These are phyloP conservation scores for Plasmopara halstedii DNA, from an alignment of 352 stramenopile species.

Conservation along the genomic window DNA sequence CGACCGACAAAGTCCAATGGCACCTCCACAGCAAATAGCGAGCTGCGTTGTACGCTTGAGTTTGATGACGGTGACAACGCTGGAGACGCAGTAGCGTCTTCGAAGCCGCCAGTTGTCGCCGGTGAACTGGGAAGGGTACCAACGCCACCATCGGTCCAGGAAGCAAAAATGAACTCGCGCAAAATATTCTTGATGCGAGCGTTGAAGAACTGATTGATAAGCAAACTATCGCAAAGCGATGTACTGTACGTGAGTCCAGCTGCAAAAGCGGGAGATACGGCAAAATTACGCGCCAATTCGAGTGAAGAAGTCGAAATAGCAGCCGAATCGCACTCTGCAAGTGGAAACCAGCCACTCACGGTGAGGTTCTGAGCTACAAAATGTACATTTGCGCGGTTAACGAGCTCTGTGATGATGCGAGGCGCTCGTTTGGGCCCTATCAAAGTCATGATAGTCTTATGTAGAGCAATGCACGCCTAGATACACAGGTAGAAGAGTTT, in stretches of 20 bases:
- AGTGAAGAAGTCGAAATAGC: slow-evolving; percentile 31
- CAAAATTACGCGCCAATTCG: slow-evolving; percentile 58
- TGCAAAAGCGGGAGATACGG: slow-evolving; percentile 60
- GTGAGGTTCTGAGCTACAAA: slow-evolving; percentile 72
- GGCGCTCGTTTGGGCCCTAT: slow-evolving; percentile 45
- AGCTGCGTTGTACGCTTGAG: slow-evolving; percentile 49
- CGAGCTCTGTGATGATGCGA: slow-evolving; percentile 69
- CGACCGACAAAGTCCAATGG: slow-evolving; percentile 74
- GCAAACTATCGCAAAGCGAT: slow-evolving; percentile 72
- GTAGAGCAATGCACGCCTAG: slow-evolving; percentile 55
- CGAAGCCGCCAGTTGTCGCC: slow-evolving; percentile 1
- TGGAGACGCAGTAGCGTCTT: slow-evolving; percentile 8
- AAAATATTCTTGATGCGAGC: slow-evolving; percentile 80
- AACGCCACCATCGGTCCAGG: slow-evolving; percentile 48
- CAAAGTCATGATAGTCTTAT: slow-evolving; percentile 66
- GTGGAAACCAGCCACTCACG: slow-evolving; percentile 62
- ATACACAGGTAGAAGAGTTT: neutral
- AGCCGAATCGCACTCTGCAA: slow-evolving; percentile 20
- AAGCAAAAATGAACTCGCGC: slow-evolving; percentile 79
- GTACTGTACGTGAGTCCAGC: slow-evolving; percentile 78
- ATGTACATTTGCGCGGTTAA: slow-evolving; percentile 73
- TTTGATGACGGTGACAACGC: slow-evolving; percentile 24
- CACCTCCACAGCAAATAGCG: slow-evolving; percentile 65
- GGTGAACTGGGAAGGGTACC: slow-evolving; percentile 13
- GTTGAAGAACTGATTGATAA: slow-evolving; percentile 87